Base-by-base conservation (phyloP, 2,329 filamentous ascomycete genomes). In the Hypoxylon sp. region DNA sequence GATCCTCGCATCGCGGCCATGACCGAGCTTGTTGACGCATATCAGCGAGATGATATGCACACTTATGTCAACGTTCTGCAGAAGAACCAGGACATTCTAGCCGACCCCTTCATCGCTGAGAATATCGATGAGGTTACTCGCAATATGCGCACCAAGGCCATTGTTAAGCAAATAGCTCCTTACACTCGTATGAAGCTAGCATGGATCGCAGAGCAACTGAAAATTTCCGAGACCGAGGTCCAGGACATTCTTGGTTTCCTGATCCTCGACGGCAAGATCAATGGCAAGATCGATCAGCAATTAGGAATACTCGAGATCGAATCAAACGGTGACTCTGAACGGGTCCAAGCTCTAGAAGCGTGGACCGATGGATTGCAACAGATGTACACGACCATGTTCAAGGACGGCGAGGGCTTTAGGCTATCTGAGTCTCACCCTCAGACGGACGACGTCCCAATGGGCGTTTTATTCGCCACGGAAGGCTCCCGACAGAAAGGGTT, bases 71-170 rank as follows among this genome's bases (percentile, higher is more conserved):
- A 83, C 45, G 91, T 97, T 26, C 78, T 99, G 47, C 86, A 90
- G 65, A 86, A 86, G 66, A 95, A 97, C 75, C 87, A 87, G 65
- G 94, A 97, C 67, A 86, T 99, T 17, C 79, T 97, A 27, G 85
- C 88, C 8, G 94, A 99, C 70, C 87, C 90, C 0, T 99, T 97
- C 75, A 99, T 99, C 63, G 93, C 93, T 19, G 94, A 97, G 74
- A 97, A 99, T 69, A 99, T 99, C 63, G 94, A 97, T 71, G 94
- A 99, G 74, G 93, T 99, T 49, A 99, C 93, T 42, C 89, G 94
- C 31, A 97, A 94, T 72, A 96, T 99, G 88, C 89, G 94, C 45
- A 97, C 92, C 60, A 97, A 97, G 78, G 93, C 92, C 1, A 86
- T 97, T 7, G 76, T 96, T 58, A 96, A 94, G 74, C 79, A 97